Base-by-base conservation (phyloP, 2,329 filamentous ascomycete genomes). In the Neopestalotiopsis sp. region DNA sequence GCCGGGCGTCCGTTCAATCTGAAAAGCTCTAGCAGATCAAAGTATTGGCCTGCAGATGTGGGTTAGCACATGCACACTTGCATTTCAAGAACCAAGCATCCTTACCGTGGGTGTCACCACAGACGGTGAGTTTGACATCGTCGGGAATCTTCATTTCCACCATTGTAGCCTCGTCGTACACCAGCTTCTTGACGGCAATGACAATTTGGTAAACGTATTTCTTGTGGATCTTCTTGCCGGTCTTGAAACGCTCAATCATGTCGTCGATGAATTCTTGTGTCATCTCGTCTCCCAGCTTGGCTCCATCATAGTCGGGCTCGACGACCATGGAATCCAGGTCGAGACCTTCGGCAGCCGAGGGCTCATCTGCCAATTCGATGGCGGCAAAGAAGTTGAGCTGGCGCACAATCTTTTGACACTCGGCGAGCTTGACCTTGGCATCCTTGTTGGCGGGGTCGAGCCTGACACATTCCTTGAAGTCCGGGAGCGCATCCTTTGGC, bases 131-230 rank as follows among this genome's bases (percentile, higher is more conserved):
- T 77, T 92, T 89, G 69, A 92, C 90, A 68, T 91, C 94, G 60
- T 93, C 84, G 5, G 92, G 89, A 67, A 99, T 90, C 64, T 93
- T 89, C 78, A 96, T 89, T 83, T 99, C 96, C 32, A 98, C 95
- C 96, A 99, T 98, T 32, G 96, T 99, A 17, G 95, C 88, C 83
- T 99, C 96, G 66, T 94, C 90, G 79, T 95, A 95, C 60, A 97
- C 91, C 69, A 99, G 88, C 72, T 97, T 91, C 85, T 93, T 94
- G 75, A 97, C 93, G 5, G 93, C 93, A 75, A 98, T 84, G 75
- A 99, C 88, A 78, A 99, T 99, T 83, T 98, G 94, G 85, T 95
- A 98, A 73, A 95, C 96, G 78, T 98, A 99, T 88, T 98, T 99
- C 83, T 90, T 91, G 81, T 96, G 94, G 68, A 99, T 88, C 82